phyloP scores from a whole-genome alignment of 2,329 filamentous ascomycete genomes.

The Trichoderma sp. region DNA sequence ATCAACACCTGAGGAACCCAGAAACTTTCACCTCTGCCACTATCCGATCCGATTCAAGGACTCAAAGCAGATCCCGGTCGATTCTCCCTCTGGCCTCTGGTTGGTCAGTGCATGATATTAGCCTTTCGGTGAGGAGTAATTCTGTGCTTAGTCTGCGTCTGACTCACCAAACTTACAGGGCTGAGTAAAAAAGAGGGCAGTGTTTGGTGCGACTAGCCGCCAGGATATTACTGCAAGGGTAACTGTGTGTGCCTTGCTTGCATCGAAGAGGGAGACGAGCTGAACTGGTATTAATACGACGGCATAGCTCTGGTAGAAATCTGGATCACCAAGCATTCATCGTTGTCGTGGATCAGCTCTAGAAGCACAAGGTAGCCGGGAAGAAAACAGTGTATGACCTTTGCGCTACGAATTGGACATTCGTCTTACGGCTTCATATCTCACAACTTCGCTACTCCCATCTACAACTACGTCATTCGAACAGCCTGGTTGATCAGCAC shows the following conservation, averaged over 20 bases:
- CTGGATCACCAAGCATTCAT: not conserved
- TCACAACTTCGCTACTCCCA: not conserved
- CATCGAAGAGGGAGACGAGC: not conserved
- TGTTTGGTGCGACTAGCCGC: slow-evolving; percentile 1
- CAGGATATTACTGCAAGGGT: not conserved
- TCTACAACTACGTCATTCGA: not conserved
- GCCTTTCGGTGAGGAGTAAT: slow-evolving; percentile 21
- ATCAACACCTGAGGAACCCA: not conserved
- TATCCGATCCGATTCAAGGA: not conserved
- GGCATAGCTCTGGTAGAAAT: not conserved
- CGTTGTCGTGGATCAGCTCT: not conserved
- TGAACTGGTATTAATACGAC: not conserved
- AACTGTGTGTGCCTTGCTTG: slow-evolving; percentile 10
- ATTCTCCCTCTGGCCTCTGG: not conserved
- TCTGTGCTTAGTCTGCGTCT: slow-evolving; percentile 4
- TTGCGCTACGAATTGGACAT: not conserved
- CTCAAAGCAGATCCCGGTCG: not conserved
- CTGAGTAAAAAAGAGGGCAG: slow-evolving; percentile 14
- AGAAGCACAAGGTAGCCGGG: not conserved
- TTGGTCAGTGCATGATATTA: not conserved
- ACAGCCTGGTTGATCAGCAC: not conserved
- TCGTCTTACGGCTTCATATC: not conserved
- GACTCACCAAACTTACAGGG: slow-evolving; percentile 21
- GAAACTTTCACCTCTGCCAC: not conserved
- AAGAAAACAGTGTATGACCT: not conserved